Evolutionary conservation across 257 asterid genomes (phyloP).

Genomic region (Fraxinus excelsior): DNA sequence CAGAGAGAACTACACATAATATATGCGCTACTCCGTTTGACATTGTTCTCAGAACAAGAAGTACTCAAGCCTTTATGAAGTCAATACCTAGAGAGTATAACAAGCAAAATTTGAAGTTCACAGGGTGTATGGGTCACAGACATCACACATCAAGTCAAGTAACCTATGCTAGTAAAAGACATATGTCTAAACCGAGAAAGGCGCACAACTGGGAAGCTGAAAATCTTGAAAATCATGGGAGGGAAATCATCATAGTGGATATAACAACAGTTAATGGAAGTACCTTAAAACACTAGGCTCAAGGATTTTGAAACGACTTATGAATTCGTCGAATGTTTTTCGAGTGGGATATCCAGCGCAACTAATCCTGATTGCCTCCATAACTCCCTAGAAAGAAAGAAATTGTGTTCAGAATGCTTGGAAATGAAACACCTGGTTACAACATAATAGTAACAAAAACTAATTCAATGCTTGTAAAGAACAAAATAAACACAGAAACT

Average conservation of each 20-base stretch:
- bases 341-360: slow-evolving; percentile 97
- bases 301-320: slow-evolving; percentile 66
- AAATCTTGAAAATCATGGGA: background rate
- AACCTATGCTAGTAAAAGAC: background rate
- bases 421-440: slow-evolving; percentile 12
- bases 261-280: background rate
- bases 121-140: background rate
- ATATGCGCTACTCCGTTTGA: background rate
- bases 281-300: slow-evolving; percentile 71
- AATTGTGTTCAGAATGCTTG: slow-evolving; percentile 22
- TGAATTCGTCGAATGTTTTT: slow-evolving; percentile 70
- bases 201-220: background rate
- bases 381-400: slow-evolving; percentile 63
- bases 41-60: background rate
- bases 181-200: background rate
- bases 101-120: background rate
- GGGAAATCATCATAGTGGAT: background rate
- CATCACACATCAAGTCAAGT: background rate
- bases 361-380: slow-evolving; percentile 97
- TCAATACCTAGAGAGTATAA: background rate
- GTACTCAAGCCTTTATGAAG: background rate
- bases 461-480: background rate
- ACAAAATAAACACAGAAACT: slow-evolving; percentile 23
- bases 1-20: background rate
- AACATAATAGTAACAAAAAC: slow-evolving; percentile 2